These are phyloP conservation scores for Austroboletus olivaceoglutinosus DNA, from an alignment of 1,284 basidiomycete genomes.

Conservation along the genomic window DNA sequence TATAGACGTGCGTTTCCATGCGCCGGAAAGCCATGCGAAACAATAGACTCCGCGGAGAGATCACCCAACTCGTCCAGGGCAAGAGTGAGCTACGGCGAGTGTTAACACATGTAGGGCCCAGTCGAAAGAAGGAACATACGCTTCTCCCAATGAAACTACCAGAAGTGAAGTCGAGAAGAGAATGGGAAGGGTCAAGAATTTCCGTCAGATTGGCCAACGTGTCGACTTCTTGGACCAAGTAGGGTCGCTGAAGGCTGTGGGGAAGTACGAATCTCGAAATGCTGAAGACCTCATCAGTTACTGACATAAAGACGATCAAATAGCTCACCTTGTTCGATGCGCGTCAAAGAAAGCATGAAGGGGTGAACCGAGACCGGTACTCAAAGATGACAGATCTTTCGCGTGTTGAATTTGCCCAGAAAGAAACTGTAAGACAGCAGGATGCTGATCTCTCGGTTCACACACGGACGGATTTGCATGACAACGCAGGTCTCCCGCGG, in stretches of 20 bases:
- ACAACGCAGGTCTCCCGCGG: conserved; percentile 2
- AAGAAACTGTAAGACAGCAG: conserved; percentile 25
- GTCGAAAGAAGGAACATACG: conserved; percentile 11
- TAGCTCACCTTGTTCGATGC: conserved; percentile 23
- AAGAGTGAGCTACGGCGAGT: conserved; percentile 22
- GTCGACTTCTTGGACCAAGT: conserved; percentile 3
- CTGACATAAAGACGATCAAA: neutral
- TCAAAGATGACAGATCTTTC: conserved; percentile 26
- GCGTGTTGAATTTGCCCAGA: conserved; percentile 31
- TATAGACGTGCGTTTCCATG: conserved; percentile 14
- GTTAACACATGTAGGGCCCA: conserved; percentile 4
- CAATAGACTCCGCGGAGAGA: conserved; percentile 9
- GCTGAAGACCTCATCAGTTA: conserved; percentile 8
- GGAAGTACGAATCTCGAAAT: conserved; percentile 3
- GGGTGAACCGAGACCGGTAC: conserved; percentile 18
- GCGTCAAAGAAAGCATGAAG: conserved; percentile 23
- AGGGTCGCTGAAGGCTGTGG: neutral
- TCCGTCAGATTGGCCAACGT: conserved; percentile 20
- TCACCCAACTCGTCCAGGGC: conserved; percentile 31
- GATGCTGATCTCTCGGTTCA: conserved; percentile 17
- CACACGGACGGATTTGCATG: conserved; percentile 1
- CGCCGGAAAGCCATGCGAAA: neutral
- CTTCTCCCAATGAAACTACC: conserved; percentile 31
- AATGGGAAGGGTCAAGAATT: conserved; percentile 9
- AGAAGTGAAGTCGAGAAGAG: conserved; percentile 24